Conservation (phyloP, 306 rosid genomes). For the Senna siamea region DNA sequence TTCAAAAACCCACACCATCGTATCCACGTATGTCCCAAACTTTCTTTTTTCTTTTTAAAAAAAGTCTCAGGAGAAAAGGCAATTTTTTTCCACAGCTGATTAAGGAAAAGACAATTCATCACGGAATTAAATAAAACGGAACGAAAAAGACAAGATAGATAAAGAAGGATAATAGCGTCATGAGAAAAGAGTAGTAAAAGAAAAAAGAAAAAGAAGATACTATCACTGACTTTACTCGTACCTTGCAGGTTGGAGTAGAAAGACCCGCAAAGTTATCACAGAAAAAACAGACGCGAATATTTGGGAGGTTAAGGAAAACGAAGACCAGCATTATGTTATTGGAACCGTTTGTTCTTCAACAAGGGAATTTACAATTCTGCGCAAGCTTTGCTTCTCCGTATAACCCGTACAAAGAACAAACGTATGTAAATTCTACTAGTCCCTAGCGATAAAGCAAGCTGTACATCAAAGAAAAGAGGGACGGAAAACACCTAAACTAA, state of each 20-base stretch:
- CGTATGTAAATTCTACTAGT: conserved; percentile 32
- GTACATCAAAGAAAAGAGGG: conserved; percentile 49
- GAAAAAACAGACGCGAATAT: conserved; percentile 47
- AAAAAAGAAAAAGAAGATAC: conserved; percentile 1
- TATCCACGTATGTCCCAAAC: not conserved
- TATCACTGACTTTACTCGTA: conserved; percentile 41
- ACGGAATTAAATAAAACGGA: not conserved
- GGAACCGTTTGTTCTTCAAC: conserved; percentile 45
- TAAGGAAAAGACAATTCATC: conserved; percentile 3
- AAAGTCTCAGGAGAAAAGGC: no score
- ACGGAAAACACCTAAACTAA: conserved; percentile 44
- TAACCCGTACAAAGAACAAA: conserved; percentile 52
- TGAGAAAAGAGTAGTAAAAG: not conserved
- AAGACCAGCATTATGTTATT: conserved; percentile 23
- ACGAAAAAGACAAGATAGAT: not conserved
- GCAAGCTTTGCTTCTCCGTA: conserved; percentile 31
- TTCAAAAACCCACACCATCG: not conserved
- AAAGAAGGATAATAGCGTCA: conserved; percentile 11
- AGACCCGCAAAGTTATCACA: conserved; percentile 38
- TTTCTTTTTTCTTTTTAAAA: not conserved
- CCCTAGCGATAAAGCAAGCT: conserved; percentile 36
- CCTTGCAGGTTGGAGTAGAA: conserved; percentile 36
- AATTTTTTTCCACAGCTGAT: not conserved
- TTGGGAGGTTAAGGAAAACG: conserved; percentile 41
- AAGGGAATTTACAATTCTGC: conserved; percentile 47